These are phyloP conservation scores for Diplodia intermedia DNA, from an alignment of 2,329 filamentous ascomycete species.

Conservation along the genomic window DNA sequence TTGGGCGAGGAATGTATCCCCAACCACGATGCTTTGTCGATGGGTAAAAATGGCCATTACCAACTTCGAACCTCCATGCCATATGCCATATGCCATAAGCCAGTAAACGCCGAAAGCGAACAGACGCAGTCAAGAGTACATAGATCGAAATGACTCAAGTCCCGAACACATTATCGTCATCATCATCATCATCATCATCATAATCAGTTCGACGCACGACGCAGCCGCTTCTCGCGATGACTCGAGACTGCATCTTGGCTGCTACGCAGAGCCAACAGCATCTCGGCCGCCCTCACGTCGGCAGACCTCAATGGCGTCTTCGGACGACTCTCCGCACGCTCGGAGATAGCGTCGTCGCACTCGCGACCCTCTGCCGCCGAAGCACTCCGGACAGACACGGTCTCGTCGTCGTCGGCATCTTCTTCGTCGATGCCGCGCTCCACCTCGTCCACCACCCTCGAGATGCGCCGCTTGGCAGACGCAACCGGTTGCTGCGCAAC, in stretches of 20 bases:
- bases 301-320: background rate
- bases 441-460: conserved; percentile 34
- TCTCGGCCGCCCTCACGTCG: conserved; percentile 47
- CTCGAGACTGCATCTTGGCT: conserved; percentile 9
- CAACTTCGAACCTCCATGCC: background rate
- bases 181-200: too few species aligned
- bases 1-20: background rate
- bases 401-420: conserved; percentile 2
- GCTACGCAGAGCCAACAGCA: conserved; percentile 44
- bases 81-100: background rate
- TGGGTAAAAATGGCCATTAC: background rate
- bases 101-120: background rate
- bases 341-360: background rate
- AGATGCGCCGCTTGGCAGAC: conserved; percentile 36
- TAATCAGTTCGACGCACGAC: conserved; percentile 39
- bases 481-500: background rate
- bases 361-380: background rate
- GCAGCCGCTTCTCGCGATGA: conserved; percentile 42
- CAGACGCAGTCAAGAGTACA: too few species aligned
- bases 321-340: background rate
- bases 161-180: background rate
- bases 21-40: background rate
- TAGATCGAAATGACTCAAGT: background rate
- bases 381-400: background rate
- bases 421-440: conserved; percentile 2